These are phyloP conservation scores for Crucibulum laeve DNA, from an alignment of 768 basidiomycete species.

Conservation along the genomic window DNA sequence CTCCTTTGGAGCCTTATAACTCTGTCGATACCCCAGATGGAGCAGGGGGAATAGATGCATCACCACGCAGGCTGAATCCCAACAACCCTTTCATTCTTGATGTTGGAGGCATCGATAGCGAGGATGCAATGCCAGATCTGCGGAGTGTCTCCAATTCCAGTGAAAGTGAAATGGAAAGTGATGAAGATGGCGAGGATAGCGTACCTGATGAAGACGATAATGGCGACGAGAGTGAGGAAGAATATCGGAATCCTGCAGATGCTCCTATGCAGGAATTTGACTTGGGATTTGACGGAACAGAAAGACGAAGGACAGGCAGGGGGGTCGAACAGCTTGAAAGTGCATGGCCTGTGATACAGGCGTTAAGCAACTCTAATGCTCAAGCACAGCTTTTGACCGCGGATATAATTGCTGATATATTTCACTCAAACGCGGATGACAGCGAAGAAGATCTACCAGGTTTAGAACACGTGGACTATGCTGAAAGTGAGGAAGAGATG, in stretches of 20 bases:
- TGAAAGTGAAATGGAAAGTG: slow-evolving; percentile 19
- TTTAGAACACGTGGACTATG: background rate
- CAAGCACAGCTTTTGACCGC: background rate
- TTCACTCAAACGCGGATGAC: no score
- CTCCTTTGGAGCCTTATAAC: slow-evolving; percentile 7
- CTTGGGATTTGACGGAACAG: background rate
- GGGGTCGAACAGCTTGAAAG: background rate
- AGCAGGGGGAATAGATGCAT: background rate
- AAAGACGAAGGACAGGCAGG: slow-evolving; percentile 1
- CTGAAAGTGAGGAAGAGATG: background rate
- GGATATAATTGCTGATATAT: no score
- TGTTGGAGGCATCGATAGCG: slow-evolving; percentile 14
- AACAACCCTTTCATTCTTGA: no score
- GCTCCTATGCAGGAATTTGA: background rate
- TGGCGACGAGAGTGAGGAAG: slow-evolving; percentile 6
- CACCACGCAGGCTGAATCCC: slow-evolving; percentile 2
- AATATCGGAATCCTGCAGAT: slow-evolving; percentile 1
- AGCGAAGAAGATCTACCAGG: background rate
- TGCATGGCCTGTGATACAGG: background rate
- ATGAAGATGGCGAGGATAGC: slow-evolving; percentile 12
- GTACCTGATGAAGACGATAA: slow-evolving; percentile 20
- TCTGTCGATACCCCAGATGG: slow-evolving; percentile 1
- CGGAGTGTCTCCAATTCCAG: slow-evolving; percentile 30
- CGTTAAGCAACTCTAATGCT: no score
- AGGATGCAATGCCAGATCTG: slow-evolving; percentile 31